These are phyloP conservation scores for Apiospora hydei DNA, from an alignment of 2,329 filamentous ascomycete species.

Conservation along the genomic window DNA sequence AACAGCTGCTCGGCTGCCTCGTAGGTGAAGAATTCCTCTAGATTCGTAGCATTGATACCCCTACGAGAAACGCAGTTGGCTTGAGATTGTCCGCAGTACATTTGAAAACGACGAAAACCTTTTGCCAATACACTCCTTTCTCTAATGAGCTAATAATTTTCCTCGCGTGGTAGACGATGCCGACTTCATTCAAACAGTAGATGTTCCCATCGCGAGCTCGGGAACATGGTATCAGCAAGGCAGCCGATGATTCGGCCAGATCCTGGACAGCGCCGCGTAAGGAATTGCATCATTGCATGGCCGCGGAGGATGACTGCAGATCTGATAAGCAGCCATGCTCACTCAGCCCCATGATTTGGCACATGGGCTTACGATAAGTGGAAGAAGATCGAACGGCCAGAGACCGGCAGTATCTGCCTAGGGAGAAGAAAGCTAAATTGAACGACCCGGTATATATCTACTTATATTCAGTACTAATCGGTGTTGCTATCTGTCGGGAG, in stretches of 20 bases:
- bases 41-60: no score
- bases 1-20: background rate
- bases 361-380: background rate
- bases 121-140: background rate
- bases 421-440: background rate
- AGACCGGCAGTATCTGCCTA: background rate
- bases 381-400: background rate
- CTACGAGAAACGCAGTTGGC: no score
- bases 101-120: background rate
- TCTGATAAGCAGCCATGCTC: constrained; percentile 8
- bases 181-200: background rate
- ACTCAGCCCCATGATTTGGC: background rate
- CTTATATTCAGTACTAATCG: background rate
- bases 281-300: background rate
- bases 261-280: background rate
- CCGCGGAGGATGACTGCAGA: background rate
- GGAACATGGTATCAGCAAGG: background rate
- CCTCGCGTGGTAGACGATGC: no score
- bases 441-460: background rate
- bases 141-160: background rate
- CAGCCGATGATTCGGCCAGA: background rate
- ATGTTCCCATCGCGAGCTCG: background rate
- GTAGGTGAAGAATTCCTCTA: no score
- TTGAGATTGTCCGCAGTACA: no score
- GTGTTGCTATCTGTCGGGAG: background rate